Evolutionary conservation across 352 stramenopile species (phyloP).

Genomic region (Globisporangium orthogonon): DNA sequence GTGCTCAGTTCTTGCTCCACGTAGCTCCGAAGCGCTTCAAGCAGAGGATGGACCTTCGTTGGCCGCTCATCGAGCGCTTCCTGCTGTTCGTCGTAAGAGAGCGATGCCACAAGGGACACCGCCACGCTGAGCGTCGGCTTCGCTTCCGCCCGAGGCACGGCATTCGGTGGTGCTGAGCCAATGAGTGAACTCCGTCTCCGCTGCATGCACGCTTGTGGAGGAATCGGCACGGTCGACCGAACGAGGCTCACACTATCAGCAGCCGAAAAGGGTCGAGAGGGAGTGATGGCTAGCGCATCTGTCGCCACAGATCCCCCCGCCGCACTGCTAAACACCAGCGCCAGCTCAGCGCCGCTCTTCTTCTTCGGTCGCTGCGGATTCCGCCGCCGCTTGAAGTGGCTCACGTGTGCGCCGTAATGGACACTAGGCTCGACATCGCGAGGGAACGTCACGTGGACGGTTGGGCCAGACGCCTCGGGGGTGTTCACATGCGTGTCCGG

Average conservation of each 20-base stretch:
- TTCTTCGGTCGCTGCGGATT: conserved; percentile 8
- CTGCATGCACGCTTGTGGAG: not conserved
- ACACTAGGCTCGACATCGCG: conserved; percentile 24
- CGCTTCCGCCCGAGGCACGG: conserved; percentile 11
- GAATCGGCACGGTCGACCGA: not conserved
- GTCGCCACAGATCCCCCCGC: not conserved
- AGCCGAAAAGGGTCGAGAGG: conserved; percentile 1
- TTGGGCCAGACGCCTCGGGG: conserved; percentile 30
- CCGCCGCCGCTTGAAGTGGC: conserved; percentile 54
- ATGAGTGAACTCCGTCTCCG: conserved; percentile 5
- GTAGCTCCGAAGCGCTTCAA: conserved; percentile 61
- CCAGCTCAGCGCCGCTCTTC: conserved; percentile 8
- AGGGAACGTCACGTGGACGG: conserved; percentile 57
- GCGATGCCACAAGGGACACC: conserved; percentile 61
- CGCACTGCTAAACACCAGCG: conserved; percentile 22
- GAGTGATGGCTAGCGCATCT: not conserved
- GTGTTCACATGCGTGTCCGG: conserved; percentile 71
- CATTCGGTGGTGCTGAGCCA: not conserved
- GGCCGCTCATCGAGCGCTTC: conserved; percentile 54
- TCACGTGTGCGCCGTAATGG: conserved; percentile 36
- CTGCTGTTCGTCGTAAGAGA: conserved; percentile 67
- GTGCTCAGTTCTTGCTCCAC: conserved; percentile 41
- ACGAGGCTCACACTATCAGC: conserved; percentile 3
- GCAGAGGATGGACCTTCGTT: conserved; percentile 53
- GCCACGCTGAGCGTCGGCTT: conserved; percentile 54